Base-by-base conservation (phyloP, 176 grass and related monocot genomes). In the Carex cristatella region DNA sequence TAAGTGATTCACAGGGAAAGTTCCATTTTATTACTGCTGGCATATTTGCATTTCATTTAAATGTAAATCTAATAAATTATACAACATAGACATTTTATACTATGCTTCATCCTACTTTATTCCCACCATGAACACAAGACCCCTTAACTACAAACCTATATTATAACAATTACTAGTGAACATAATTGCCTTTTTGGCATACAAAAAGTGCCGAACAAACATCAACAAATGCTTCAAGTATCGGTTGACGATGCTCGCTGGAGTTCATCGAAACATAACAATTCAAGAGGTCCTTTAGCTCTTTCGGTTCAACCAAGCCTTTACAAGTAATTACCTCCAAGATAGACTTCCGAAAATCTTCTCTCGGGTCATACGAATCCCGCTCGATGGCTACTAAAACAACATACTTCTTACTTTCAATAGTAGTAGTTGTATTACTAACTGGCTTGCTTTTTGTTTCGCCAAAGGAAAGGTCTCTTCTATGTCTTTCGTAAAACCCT, bases 141-240 rank as follows among this genome's bases (percentile, higher is more conserved):
- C 14, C 32, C 5, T 53, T 76, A 55, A 74, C 44, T 75, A 75
- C 13, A 71, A 23, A 13, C 38, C 15, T 2, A 15, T 46, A 46
- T 33, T 71, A 71, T 4, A 19, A 9, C 72, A 76, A 76, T 30
- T 7, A 54, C 72, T 48, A 55, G 48, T 23, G 19, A 30, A 10
- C n/a, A 76, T 28, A 55, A 14, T 2, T 28, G 3, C 40, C 66
- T n/a, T 76, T 71, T 69, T 84, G 84, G 77, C 87, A 61, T 0
- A 84, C 77, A 79, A 94, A 98, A 18, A 94, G 86, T n/a, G 65
- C 37, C 59, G 93, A 93, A 86, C 93, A 98, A 9, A 93, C 95
- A 83, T 98, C 93, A 72, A 93, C 86, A 78, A 98, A 95, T 46
- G 95, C 93, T 65, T 95, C 93, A n/a, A 98, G 91, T 48, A 98